Evolutionary conservation across 176 grass and related monocot species (phyloP).

Genomic region (Oryza glumipatula): DNA sequence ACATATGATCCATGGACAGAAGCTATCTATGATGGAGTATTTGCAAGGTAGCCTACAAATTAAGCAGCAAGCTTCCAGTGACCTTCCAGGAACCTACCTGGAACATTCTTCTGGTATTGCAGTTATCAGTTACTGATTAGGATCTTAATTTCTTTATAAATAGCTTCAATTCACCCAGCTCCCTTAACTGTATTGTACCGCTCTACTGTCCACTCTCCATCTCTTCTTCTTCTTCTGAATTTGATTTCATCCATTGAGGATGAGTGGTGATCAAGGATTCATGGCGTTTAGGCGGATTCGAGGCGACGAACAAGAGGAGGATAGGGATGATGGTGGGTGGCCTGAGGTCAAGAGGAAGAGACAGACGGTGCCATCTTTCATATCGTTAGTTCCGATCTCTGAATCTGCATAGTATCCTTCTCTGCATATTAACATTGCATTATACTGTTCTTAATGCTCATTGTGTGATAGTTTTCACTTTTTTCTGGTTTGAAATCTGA

Average conservation of each 20-base stretch:
- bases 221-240: neutral
- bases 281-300: neutral
- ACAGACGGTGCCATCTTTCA: neutral
- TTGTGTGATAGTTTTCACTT: neutral
- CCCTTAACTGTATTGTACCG: neutral
- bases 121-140: neutral
- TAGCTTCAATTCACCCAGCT: neutral
- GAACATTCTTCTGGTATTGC: slow-evolving; percentile 11
- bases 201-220: neutral
- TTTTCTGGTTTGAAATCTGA: neutral
- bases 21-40: neutral
- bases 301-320: neutral
- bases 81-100: slow-evolving; percentile 20
- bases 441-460: neutral
- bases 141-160: neutral
- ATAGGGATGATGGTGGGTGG: neutral
- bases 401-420: neutral
- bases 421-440: neutral
- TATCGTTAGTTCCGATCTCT: slow-evolving; percentile 6
- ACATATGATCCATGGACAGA: neutral
- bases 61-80: neutral
- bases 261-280: neutral
- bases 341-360: neutral
- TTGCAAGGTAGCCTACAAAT: neutral
- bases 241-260: neutral